phyloP scores from a whole-genome alignment of 148 eudicot genomes.

The Amaranthus cruentus region DNA sequence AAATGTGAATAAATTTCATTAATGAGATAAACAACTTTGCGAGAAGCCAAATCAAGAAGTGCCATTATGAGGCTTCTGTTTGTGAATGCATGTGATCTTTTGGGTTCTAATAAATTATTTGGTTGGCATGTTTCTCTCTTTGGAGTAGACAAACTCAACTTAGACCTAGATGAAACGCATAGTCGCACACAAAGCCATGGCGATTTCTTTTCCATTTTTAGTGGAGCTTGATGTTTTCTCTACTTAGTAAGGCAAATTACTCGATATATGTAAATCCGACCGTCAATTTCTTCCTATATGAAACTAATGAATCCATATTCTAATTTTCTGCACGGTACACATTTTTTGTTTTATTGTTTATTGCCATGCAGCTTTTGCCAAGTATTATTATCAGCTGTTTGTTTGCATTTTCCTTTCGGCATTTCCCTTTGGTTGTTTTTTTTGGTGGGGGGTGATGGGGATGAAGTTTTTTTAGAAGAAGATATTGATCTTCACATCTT shows the following conservation, averaged over 20 bases:
- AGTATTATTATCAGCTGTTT: not conserved
- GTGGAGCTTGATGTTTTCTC: not conserved
- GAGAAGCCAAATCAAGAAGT: too few species aligned
- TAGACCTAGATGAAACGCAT: too few species aligned
- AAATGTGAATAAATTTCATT: too few species aligned
- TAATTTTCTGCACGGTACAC: not conserved
- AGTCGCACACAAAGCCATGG: not conserved
- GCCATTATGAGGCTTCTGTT: too few species aligned
- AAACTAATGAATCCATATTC: not conserved
- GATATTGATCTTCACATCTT: too few species aligned
- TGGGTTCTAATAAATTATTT: too few species aligned
- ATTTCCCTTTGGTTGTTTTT: too few species aligned
- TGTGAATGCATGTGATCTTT: too few species aligned
- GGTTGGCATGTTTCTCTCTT: not conserved
- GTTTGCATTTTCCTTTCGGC: not conserved
- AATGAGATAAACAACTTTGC: too few species aligned
- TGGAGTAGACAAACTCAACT: not conserved
- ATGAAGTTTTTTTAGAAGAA: too few species aligned
- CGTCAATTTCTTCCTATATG: not conserved
- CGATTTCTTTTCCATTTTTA: not conserved
- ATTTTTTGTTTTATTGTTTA: not conserved
- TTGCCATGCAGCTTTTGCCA: not conserved
- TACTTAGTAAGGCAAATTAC: not conserved
- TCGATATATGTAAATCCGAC: not conserved
- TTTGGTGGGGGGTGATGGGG: too few species aligned